Percentiles rank a stretch among this genome's conserved stretches.
These are phyloP conservation scores for Hirsutella rhossiliensis DNA, from an alignment of 2,329 filamentous ascomycete species.

Conservation along the genomic window DNA sequence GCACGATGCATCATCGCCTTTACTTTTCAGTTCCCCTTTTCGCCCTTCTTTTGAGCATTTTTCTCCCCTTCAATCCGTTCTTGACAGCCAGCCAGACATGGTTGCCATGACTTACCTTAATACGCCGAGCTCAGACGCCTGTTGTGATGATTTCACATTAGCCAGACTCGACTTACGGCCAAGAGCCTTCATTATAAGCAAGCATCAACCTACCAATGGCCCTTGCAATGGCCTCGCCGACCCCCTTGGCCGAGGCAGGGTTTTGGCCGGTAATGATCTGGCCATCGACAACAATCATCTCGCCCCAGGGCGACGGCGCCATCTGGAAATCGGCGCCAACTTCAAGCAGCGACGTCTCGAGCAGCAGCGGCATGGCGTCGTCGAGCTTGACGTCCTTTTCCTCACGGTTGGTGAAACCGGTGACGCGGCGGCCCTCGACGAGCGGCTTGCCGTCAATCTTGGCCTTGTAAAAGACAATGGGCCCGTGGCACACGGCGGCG, in stretches of 20 bases:
- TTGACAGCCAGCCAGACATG: too few species aligned
- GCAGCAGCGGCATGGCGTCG: conserved; percentile 44
- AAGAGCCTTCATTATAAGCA: too few species aligned
- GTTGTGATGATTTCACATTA: too few species aligned
- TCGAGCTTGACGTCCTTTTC: conserved; percentile 32
- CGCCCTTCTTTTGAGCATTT: too few species aligned
- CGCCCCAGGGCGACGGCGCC: conserved; percentile 35
- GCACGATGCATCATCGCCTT: too few species aligned
- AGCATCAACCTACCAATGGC: conserved; percentile 19
- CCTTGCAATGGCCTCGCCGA: conserved; percentile 40
- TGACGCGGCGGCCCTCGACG: conserved; percentile 43
- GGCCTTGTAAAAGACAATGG: conserved; percentile 48
- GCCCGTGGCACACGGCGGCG: conserved; percentile 57
- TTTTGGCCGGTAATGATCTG: conserved; percentile 47
- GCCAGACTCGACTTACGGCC: too few species aligned
- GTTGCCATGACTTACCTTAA: too few species aligned
- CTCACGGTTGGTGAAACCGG: conserved; percentile 51
- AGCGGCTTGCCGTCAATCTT: conserved; percentile 40
- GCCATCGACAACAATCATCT: conserved; percentile 37
- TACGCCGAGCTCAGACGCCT: too few species aligned
- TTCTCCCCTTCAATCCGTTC: too few species aligned
- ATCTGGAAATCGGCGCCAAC: conserved; percentile 44
- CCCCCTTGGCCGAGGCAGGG: conserved; percentile 35
- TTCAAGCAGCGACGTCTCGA: conserved; percentile 42
- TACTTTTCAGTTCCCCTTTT: too few species aligned